phyloP scores from a whole-genome alignment of 2,329 filamentous ascomycete species.

The Diaporthe caulivora region DNA sequence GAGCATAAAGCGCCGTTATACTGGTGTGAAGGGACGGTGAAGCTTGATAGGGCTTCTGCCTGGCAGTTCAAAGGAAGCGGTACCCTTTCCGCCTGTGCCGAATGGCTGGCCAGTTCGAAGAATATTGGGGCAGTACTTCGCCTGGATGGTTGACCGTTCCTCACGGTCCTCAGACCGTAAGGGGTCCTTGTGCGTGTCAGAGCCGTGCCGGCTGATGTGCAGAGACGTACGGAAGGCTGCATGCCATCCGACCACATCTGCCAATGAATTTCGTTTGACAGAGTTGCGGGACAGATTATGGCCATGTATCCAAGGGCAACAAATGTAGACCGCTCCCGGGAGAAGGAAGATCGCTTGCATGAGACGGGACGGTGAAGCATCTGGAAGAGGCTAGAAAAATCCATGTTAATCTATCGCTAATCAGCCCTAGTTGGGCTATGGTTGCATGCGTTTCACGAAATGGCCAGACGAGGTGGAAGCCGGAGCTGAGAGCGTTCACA shows the following conservation, averaged over 20 bases:
- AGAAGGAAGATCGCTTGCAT: conserved; percentile 18
- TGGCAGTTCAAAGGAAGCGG: conserved; percentile 14
- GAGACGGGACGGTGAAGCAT: conserved; percentile 24
- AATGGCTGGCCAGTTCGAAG: not conserved
- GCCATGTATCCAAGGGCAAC: conserved; percentile 12
- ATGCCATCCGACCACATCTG: conserved; percentile 23
- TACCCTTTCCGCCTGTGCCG: not conserved
- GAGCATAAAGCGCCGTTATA: conserved; percentile 10
- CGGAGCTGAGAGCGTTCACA: not conserved
- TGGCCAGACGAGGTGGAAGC: not conserved
- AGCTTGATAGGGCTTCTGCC: conserved; percentile 27
- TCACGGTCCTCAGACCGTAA: not conserved
- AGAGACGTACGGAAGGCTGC: conserved; percentile 33
- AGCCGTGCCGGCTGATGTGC: conserved; percentile 30
- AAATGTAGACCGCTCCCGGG: conserved; percentile 33
- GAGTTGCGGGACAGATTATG: conserved; percentile 20
- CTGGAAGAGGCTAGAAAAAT: conserved; percentile 2
- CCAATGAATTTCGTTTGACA: conserved; percentile 32
- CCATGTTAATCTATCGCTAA: not conserved
- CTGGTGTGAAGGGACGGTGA: not conserved
- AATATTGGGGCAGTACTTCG: not conserved
- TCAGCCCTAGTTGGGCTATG: not conserved
- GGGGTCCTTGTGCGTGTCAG: conserved; percentile 6
- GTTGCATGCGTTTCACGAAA: not conserved
- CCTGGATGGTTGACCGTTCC: not conserved